phyloP scores from a whole-genome alignment of 257 asterid genomes.

The Jasminum sambac region DNA sequence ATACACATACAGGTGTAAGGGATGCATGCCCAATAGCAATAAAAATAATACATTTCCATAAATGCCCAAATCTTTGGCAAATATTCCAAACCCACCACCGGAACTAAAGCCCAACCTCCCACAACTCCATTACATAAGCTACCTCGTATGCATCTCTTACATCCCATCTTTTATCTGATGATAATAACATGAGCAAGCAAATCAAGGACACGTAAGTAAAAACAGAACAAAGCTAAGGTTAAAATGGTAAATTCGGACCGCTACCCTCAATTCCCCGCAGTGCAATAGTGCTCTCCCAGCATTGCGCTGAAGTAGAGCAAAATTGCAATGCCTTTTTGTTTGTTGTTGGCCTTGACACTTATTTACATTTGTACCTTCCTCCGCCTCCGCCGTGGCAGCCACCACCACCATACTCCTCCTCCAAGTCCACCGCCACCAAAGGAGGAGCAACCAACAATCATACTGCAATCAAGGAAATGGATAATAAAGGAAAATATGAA shows the following conservation, averaged over 20 bases:
- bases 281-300: constrained; percentile 46
- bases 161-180: constrained; percentile 36
- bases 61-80: neutral
- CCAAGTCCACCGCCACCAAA: neutral
- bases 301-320: constrained; percentile 41
- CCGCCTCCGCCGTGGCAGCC: constrained; percentile 26
- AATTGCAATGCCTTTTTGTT: constrained; percentile 40
- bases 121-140: constrained; percentile 14
- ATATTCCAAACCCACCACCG: neutral
- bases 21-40: constrained; percentile 43
- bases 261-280: constrained; percentile 65
- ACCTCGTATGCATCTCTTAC: constrained; percentile 60
- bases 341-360: neutral
- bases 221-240: constrained; percentile 6
- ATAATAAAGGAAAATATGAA: constrained; percentile 4
- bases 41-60: neutral
- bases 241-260: constrained; percentile 51
- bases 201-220: constrained; percentile 13
- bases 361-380: constrained; percentile 14
- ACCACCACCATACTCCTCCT: constrained; percentile 12
- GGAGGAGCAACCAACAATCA: constrained; percentile 18
- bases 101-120: neutral
- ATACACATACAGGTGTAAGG: constrained; percentile 29
- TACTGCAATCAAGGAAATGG: neutral
- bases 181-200: constrained; percentile 5